A percentile compares a stretch with the other conserved stretches of the same genome.
phyloP scores from a whole-genome alignment of 2,329 filamentous ascomycete species.

The Myriosclerotinia curreyana region DNA sequence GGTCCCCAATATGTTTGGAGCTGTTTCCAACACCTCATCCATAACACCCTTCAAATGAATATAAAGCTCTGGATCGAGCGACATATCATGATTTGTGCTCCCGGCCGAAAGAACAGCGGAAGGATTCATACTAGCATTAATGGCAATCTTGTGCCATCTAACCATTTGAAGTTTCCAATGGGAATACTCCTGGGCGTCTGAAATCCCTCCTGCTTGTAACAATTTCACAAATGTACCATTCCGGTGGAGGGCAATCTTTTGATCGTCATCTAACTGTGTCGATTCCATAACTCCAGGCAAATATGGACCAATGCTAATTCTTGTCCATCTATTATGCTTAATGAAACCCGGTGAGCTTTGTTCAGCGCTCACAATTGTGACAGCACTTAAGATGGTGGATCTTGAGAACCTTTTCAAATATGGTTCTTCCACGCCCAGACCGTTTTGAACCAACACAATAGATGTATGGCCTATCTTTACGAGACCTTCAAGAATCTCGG shows the following conservation, averaged over 20 bases:
- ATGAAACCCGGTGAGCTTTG: constrained; percentile 62
- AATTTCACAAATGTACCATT: constrained; percentile 49
- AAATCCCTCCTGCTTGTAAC: constrained; percentile 52
- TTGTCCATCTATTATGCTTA: constrained; percentile 70
- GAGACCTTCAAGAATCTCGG: constrained; percentile 33
- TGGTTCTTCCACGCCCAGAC: constrained; percentile 46
- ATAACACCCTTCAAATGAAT: constrained; percentile 63
- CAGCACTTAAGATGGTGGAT: constrained; percentile 62
- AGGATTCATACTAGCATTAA: constrained; percentile 74
- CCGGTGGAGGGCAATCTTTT: constrained; percentile 25
- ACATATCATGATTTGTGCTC: constrained; percentile 63
- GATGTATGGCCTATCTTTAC: constrained; percentile 32
- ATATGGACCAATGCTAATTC: constrained; percentile 67
- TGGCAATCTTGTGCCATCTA: constrained; percentile 73
- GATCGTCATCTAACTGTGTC: constrained; percentile 3
- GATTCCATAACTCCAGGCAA: constrained; percentile 46
- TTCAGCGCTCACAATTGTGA: constrained; percentile 67
- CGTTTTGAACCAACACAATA: constrained; percentile 38
- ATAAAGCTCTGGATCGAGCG: constrained; percentile 59
- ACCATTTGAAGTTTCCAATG: constrained; percentile 67
- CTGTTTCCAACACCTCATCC: constrained; percentile 64
- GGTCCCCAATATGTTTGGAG: constrained; percentile 60
- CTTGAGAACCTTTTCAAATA: constrained; percentile 60
- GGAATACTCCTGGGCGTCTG: constrained; percentile 61
- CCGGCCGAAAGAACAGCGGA: constrained; percentile 65